These are phyloP conservation scores for Decorospora gaudefroyi DNA, from an alignment of 2,329 filamentous ascomycete genomes.

Conservation along the genomic window DNA sequence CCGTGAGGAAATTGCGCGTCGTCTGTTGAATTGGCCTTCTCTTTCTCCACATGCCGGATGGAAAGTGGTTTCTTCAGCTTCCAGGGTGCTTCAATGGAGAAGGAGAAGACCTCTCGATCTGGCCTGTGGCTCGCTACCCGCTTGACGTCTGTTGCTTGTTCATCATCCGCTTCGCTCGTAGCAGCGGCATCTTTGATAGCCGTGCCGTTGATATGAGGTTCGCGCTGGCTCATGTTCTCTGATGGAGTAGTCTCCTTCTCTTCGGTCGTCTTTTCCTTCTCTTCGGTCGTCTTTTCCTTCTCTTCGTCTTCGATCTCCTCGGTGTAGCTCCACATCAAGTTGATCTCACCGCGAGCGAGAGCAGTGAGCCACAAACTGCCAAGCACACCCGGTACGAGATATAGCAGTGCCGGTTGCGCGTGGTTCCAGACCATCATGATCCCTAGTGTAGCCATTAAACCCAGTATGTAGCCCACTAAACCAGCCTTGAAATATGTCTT, in stretches of 20 bases:
- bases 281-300: conserved; percentile 14
- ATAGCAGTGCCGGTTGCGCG: conserved; percentile 87
- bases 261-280: conserved; percentile 10
- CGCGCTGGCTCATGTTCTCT: conserved; percentile 8
- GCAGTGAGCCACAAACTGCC: conserved; percentile 76
- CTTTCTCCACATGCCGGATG: background rate
- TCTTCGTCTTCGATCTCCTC: conserved; percentile 60
- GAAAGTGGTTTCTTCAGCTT: conserved; percentile 28
- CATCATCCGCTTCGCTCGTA: conserved; percentile 20
- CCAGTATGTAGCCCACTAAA: conserved; percentile 74
- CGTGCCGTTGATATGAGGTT: conserved; percentile 20
- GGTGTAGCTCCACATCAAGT: conserved; percentile 78
- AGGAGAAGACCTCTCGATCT: conserved; percentile 42
- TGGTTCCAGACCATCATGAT: conserved; percentile 79
- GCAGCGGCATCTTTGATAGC: background rate
- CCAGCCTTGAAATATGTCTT: conserved; percentile 86
- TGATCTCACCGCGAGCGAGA: conserved; percentile 69
- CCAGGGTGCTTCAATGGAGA: conserved; percentile 44
- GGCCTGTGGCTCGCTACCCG: conserved; percentile 20
- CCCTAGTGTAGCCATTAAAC: conserved; percentile 74
- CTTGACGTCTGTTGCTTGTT: conserved; percentile 14
- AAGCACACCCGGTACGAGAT: conserved; percentile 86
- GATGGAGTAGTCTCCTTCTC: background rate
- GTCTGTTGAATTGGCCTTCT: background rate
- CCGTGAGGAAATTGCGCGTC: conserved; percentile 1